Conservation (phyloP, 75 land plant genomes). For the Gnetum montanum region DNA sequence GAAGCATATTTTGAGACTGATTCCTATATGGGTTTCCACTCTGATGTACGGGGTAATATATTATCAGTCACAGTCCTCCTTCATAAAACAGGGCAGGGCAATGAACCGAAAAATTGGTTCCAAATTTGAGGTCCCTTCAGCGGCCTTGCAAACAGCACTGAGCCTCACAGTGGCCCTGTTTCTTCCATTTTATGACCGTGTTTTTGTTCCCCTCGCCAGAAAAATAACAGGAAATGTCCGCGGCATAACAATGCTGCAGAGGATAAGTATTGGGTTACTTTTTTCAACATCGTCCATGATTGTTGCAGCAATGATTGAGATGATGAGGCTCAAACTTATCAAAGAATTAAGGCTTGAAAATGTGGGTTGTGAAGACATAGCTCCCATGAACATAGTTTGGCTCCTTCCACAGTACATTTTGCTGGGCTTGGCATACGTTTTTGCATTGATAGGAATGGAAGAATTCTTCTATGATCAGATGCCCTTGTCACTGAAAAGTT, state of each 20-base stretch:
- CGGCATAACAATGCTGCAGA: constrained; percentile 42
- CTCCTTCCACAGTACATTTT: constrained; percentile 46
- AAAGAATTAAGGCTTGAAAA: constrained; percentile 32
- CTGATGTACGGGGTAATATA: constrained; percentile 25
- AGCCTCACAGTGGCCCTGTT: constrained; percentile 16
- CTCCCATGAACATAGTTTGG: constrained; percentile 66
- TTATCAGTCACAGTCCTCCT: constrained; percentile 29
- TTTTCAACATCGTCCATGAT: constrained; percentile 28
- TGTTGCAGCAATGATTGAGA: constrained; percentile 45
- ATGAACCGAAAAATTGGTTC: constrained; percentile 21
- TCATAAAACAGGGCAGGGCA: constrained; percentile 34
- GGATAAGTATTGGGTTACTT: constrained; percentile 42
- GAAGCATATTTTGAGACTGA: constrained; percentile 24
- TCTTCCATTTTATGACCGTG: constrained; percentile 40
- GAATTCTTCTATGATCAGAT: constrained; percentile 57
- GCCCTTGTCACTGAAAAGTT: constrained; percentile 39
- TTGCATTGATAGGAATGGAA: constrained; percentile 30
- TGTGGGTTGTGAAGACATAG: constrained; percentile 13
- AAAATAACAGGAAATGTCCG: constrained; percentile 29
- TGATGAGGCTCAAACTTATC: constrained; percentile 25
- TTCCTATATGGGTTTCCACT: constrained; percentile 36
- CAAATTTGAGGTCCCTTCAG: constrained; percentile 38
- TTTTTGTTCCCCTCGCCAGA: constrained; percentile 35
- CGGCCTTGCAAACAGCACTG: constrained; percentile 24
- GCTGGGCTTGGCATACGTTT: constrained; percentile 26